Base-by-base conservation (phyloP, 2,329 filamentous ascomycete genomes). In the Bertia moriformis region DNA sequence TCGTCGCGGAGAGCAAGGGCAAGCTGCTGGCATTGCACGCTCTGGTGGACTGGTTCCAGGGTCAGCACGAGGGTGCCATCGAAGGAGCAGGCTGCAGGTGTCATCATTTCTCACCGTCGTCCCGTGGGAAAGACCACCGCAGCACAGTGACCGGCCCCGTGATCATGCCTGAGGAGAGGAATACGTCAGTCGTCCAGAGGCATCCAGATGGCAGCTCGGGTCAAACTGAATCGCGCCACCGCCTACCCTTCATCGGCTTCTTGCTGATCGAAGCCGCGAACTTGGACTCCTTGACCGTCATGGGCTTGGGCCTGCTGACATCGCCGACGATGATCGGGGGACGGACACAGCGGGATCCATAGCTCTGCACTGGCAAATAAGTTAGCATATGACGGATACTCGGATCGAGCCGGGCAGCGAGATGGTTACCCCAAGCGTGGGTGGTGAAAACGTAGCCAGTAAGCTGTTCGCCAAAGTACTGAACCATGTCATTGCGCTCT, bases 231-330 rank as follows among this genome's bases (percentile, higher is more conserved):
- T n/a, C n/a, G n/a, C n/a, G n/a, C n/a, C n/a, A n/a, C n/a, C n/a
- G n/a, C n/a, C n/a, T n/a, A n/a, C n/a, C 91, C 85, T 98, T 98
- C 91, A 98, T 96, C 66, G 91, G 88, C 78, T 94, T 96, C 72
- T 83, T 89, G 61, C 88, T 89, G 63, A 95, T 77, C 41, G 83
- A 88, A 46, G 87, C 89, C 50, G 91, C 91, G 68, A 94, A 98
- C 74, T 96, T 94, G 66, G 85, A 93, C 77, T 98, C 91, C 83
- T 98, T 98, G 67, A 98, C 91, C 44, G 91, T 95, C 91, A 98
- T 98, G 51, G 91, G 83, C 51, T 79, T 81, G 48, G 91, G 91
- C 52, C 91, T 88, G 47, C 89, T 96, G 65, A 98, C 89, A 63
- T 98, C 91, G 67, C 91, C 91, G 53, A 98, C 91, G 55, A 98